Evolutionary conservation across 768 basidiomycete species (phyloP).

Genomic region (Termitomyces sp.): DNA sequence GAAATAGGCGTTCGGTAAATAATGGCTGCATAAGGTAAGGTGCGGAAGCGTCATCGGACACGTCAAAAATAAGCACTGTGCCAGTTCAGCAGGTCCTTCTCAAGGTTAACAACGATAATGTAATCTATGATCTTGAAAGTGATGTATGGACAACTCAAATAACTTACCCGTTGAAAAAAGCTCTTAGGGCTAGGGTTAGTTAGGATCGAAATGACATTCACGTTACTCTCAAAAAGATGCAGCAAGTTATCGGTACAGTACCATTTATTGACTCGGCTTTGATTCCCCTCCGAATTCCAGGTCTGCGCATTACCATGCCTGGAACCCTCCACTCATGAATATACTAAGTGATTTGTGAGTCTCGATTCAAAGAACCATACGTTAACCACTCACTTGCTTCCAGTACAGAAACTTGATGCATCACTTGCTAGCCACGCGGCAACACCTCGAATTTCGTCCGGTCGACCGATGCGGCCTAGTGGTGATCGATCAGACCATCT

Average conservation of each 20-base stretch:
- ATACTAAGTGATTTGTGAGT: conserved; percentile 28
- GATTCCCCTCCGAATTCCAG: not conserved
- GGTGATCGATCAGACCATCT: conserved; percentile 66
- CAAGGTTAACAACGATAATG: too few relatives aligned
- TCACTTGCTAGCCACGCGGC: not conserved
- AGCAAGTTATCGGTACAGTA: not conserved
- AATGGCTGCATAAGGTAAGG: too few relatives aligned
- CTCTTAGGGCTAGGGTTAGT: too few relatives aligned
- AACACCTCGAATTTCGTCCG: conserved; percentile 20
- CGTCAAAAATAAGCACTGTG: too few relatives aligned
- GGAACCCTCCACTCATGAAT: conserved; percentile 52
- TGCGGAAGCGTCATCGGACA: too few relatives aligned
- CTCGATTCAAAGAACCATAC: not conserved
- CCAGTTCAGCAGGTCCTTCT: too few relatives aligned
- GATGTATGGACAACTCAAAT: too few relatives aligned
- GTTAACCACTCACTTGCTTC: conserved; percentile 31
- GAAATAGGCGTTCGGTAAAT: too few relatives aligned
- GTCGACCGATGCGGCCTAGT: conserved; percentile 61
- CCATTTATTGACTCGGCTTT: not conserved
- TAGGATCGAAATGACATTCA: not conserved
- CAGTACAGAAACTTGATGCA: not conserved
- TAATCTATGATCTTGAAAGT: too few relatives aligned
- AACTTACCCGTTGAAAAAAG: too few relatives aligned
- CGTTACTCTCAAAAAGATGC: too few relatives aligned
- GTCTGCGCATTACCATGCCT: conserved; percentile 39